Evolutionary conservation across 1,284 basidiomycete species (phyloP).

Genomic region (Fomes fomentarius): DNA sequence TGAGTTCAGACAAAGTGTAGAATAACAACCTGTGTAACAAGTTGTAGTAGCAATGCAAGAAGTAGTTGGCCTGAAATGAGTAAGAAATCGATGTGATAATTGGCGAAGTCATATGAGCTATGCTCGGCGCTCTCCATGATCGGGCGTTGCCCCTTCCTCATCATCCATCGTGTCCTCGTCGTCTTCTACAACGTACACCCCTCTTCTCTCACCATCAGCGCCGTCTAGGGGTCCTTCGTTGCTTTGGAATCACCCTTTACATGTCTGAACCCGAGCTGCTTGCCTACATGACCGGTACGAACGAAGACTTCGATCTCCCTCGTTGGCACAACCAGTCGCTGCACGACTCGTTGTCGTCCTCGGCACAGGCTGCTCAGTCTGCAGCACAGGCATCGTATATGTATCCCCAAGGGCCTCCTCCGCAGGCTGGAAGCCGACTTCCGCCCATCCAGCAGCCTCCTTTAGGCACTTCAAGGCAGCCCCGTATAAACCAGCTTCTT

Average conservation of each 20-base stretch:
- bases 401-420: conserved; percentile 45
- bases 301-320: conserved; percentile 75
- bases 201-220: conserved; percentile 19
- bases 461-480: conserved; percentile 51
- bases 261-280: conserved; percentile 56
- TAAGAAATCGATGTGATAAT: conserved; percentile 20
- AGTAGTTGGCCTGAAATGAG: neutral
- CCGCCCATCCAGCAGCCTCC: conserved; percentile 35
- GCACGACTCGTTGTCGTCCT: conserved; percentile 65
- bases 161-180: conserved; percentile 28
- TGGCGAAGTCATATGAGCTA: conserved; percentile 23
- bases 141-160: conserved; percentile 30
- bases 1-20: conserved; percentile 45
- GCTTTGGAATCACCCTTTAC: conserved; percentile 21
- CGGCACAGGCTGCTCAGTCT: conserved; percentile 60
- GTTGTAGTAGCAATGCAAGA: conserved; percentile 3
- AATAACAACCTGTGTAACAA: neutral
- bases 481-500: conserved; percentile 64
- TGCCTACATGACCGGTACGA: conserved; percentile 54
- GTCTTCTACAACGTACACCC: conserved; percentile 23
- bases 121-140: conserved; percentile 33
- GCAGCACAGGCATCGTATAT: conserved; percentile 51
- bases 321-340: conserved; percentile 73
- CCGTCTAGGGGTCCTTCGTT: conserved; percentile 9
- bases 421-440: conserved; percentile 43